Percentiles rank a stretch among this genome's conserved stretches.
Conservation (phyloP, 208 protist species). For the Trypanosoma conorhini region DNA sequence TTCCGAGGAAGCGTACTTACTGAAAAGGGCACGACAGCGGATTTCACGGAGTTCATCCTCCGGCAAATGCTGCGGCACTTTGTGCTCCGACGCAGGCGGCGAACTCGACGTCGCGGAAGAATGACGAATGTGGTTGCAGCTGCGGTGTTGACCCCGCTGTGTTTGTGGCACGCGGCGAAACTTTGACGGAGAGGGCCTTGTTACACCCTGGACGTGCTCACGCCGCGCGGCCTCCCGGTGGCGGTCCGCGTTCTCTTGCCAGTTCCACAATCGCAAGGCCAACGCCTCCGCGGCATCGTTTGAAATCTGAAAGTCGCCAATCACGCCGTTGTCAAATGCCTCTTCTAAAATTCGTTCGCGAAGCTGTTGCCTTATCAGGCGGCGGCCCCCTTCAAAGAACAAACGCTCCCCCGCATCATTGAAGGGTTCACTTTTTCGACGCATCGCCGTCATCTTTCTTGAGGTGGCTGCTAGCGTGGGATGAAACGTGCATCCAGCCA, state of each 20-base stretch:
- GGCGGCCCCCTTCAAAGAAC: constrained; percentile 72
- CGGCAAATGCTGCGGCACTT: background rate
- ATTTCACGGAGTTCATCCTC: constrained; percentile 49
- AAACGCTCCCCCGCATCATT: constrained; percentile 61
- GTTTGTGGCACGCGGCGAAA: no score
- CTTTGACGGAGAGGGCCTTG: background rate
- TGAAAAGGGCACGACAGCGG: constrained; percentile 78
- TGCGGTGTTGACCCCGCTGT: background rate
- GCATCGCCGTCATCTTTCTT: constrained; percentile 33
- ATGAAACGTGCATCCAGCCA: constrained; percentile 55
- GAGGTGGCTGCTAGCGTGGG: constrained; percentile 49
- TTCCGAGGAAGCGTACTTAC: constrained; percentile 68
- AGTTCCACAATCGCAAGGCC: constrained; percentile 51
- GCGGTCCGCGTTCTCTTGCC: constrained; percentile 41
- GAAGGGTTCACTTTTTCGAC: constrained; percentile 45
- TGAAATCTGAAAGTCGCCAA: constrained; percentile 56
- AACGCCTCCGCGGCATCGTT: constrained; percentile 31
- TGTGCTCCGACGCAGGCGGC: background rate
- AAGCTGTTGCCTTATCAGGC: constrained; percentile 78
- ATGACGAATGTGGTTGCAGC: background rate
- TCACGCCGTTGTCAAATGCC: constrained; percentile 23
- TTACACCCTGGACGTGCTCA: constrained; percentile 24
- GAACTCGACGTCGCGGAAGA: background rate
- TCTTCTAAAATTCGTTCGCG: constrained; percentile 46
- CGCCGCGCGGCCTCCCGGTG: constrained; percentile 34